Evolutionary conservation across 2,329 filamentous ascomycete species (phyloP), one percentile per base, ranked within the genome.

Genomic region (Magnaporthiopsis rhizophila): DNA sequence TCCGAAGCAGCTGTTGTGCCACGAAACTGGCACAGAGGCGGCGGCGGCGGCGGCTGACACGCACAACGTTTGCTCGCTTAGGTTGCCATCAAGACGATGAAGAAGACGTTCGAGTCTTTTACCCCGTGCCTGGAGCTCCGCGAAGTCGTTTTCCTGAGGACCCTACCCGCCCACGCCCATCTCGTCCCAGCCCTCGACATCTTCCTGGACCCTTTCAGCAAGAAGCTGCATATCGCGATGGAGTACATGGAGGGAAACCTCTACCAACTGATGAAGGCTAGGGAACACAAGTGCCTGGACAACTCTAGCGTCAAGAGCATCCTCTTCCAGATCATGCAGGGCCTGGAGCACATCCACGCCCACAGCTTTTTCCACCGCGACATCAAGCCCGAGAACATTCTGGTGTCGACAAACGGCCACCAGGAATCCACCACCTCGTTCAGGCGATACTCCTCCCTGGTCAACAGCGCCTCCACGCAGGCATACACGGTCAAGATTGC

Each of bases 1-100:
- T 45, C n/a, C 1, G 45, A 38, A 63, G 56, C 1, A 28, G 28
- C 21, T 50, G 53, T n/a, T 18, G n/a, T 36, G 58, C 59, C 30
- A 38, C 45, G 32, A 24, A 26, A n/a, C 18, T 24, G 3, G 24
- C 13, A 13, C 57, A 30, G 57, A 58, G 18, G 21, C 45, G 30
- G 8, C 34, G 9, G 9, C 4, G 34, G 34, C 34, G 34, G 45
- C 21, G 45, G n/a, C 45, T 53, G 9, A 53, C 45, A 6, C 3
- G 18, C 21, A n/a, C 21, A 8, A 8, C 45, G 18, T 53, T 53
- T 53, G 3, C 65, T 65, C 64, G 65, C 58, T 64, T 69, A 98
- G 95, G 90, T 99, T 72, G 95, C 95, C 58, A 97, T 99, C 79
- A 99, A 99, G 80, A 98, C 95, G 7, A 99, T 99, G 95, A 99